These are phyloP conservation scores for Backusella circina DNA, from an alignment of 192 early-diverging fungal genomes.

Conservation along the genomic window DNA sequence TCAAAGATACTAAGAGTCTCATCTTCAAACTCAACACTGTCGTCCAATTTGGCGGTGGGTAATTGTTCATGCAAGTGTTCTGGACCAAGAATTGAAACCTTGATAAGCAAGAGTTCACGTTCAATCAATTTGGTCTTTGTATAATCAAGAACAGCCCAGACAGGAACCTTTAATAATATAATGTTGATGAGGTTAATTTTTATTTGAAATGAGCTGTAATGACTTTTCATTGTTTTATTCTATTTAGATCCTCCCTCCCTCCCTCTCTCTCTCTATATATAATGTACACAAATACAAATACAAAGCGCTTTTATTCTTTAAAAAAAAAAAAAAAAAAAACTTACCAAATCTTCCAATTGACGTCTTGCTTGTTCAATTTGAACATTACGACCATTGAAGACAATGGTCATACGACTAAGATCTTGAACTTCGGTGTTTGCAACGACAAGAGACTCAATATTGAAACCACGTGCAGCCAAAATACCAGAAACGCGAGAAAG, in stretches of 20 bases:
- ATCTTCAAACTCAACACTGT: conserved; percentile 22
- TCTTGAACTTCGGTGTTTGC: conserved; percentile 93
- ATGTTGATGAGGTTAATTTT: neutral
- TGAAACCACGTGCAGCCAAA: conserved; percentile 92
- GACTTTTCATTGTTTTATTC: neutral
- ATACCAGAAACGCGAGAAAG: conserved; percentile 80
- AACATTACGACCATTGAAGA: conserved; percentile 80
- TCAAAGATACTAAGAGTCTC: conserved; percentile 12
- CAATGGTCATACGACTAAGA: conserved; percentile 93
- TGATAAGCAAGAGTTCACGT: conserved; percentile 90
- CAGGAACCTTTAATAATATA: conserved; percentile 54
- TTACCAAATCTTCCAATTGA: conserved; percentile 94
- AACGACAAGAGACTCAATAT: conserved; percentile 96
- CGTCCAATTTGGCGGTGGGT: conserved; percentile 30
- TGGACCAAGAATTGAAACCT: conserved; percentile 80
- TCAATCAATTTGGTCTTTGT: conserved; percentile 84
- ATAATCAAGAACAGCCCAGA: conserved; percentile 98
- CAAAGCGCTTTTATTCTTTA: too few species aligned
- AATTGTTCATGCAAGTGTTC: conserved; percentile 60
- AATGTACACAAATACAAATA: too few species aligned
- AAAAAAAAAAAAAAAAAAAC: neutral
- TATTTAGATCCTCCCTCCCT: neutral
- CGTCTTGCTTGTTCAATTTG: conserved; percentile 90
- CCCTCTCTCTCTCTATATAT: neutral
- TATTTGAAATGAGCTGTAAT: neutral